phyloP scores from a whole-genome alignment of 2,329 filamentous ascomycete genomes.

The Arthrobotrys iridis region DNA sequence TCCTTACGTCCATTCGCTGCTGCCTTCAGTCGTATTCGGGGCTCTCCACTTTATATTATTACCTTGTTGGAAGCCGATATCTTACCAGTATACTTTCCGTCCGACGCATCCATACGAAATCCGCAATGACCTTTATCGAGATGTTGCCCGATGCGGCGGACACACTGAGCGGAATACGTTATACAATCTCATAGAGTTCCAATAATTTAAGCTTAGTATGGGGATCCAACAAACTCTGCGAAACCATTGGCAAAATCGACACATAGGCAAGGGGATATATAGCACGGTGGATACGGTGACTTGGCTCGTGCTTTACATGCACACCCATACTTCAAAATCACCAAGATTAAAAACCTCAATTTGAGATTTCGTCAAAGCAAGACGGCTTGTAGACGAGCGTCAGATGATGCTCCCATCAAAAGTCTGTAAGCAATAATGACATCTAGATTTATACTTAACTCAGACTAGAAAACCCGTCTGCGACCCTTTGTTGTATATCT shows the following conservation, averaged over 20 bases:
- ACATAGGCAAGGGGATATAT: not conserved
- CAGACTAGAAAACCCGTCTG: no score
- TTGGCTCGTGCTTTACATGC: not conserved
- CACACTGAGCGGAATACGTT: constrained; percentile 39
- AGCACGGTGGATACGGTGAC: not conserved
- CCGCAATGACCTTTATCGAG: not conserved
- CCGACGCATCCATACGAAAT: constrained; percentile 27
- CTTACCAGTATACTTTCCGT: not conserved
- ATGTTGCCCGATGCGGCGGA: constrained; percentile 28
- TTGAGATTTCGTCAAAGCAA: no score
- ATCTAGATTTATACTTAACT: no score
- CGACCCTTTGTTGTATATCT: no score
- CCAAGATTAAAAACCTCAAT: no score
- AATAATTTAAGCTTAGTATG: no score
- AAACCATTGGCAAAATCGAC: not conserved
- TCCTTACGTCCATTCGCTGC: not conserved
- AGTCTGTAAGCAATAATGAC: no score
- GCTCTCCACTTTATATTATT: not conserved
- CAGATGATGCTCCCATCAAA: no score
- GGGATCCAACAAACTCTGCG: constrained; percentile 15
- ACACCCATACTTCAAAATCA: no score
- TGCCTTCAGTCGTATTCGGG: not conserved
- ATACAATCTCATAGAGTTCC: constrained; percentile 20
- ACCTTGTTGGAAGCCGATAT: not conserved
- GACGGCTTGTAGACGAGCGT: no score